Conservation (phyloP, 257 asterid genomes). For the Marsdenia floribunda region DNA sequence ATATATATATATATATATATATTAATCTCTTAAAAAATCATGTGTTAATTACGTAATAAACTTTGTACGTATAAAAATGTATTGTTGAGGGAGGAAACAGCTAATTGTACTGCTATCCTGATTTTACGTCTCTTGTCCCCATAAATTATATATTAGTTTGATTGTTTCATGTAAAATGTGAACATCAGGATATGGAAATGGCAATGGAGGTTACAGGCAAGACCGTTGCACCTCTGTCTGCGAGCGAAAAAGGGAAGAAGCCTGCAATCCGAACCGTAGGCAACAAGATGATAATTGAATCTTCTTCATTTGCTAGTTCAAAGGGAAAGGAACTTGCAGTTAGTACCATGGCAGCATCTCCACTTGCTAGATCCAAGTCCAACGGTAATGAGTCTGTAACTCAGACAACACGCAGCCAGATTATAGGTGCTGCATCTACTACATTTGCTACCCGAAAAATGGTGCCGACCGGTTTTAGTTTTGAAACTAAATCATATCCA, state of each 20-base stretch:
- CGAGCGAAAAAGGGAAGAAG: not conserved
- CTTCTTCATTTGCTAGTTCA: not conserved
- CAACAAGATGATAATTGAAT: not conserved
- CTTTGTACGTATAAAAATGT: too few relatives aligned
- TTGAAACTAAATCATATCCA: not conserved
- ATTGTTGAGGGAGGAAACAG: too few relatives aligned
- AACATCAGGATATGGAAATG: not conserved
- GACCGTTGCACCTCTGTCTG: not conserved
- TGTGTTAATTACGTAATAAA: too few relatives aligned
- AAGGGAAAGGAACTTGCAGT: not conserved
- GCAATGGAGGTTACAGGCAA: not conserved
- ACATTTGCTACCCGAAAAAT: not conserved
- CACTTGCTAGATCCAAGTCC: not conserved
- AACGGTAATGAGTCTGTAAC: not conserved
- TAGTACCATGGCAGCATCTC: not conserved
- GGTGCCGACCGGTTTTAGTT: not conserved
- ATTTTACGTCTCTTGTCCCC: too few relatives aligned
- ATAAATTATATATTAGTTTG: too few relatives aligned
- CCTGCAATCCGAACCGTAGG: not conserved
- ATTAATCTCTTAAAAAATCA: too few relatives aligned
- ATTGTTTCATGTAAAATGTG: too few relatives aligned
- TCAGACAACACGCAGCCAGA: not conserved
- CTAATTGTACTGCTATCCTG: too few relatives aligned
- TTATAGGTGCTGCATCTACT: not conserved
- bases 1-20: too few relatives aligned